Evolutionary conservation across 495 filamentous ascomycete species (phyloP).

Genomic region (Xylaria curta): DNA sequence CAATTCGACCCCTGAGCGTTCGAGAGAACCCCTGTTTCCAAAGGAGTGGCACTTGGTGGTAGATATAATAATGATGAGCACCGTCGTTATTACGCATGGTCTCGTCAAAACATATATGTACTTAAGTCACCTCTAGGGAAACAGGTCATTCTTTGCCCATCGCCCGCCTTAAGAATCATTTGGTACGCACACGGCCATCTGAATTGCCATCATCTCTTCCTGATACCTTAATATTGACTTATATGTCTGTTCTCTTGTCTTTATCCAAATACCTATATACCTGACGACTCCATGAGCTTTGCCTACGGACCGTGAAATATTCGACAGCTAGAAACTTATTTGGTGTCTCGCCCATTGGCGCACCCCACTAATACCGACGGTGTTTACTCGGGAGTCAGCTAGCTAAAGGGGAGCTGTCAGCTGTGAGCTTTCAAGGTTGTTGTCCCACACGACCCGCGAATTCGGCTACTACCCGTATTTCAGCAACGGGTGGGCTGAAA

Average conservation of each 20-base stretch:
- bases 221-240: neutral
- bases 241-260: neutral
- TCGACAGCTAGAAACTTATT: neutral
- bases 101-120: conserved; percentile 2
- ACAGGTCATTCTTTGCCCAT: neutral
- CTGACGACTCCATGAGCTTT: neutral
- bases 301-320: neutral
- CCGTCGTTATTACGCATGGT: neutral
- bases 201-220: neutral
- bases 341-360: neutral
- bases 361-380: neutral
- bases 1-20: conserved; percentile 1
- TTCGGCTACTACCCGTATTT: conserved; percentile 21
- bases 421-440: neutral
- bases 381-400: neutral
- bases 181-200: neutral
- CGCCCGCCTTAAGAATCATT: neutral
- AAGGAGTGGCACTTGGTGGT: neutral
- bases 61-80: neutral
- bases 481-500: conserved; percentile 11
- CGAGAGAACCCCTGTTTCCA: neutral
- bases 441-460: conserved; percentile 20
- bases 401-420: neutral
- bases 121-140: neutral
- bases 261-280: neutral